Evolutionary conservation across 495 filamentous ascomycete genomes (phyloP).

Genomic region (Penicillium parvum): DNA sequence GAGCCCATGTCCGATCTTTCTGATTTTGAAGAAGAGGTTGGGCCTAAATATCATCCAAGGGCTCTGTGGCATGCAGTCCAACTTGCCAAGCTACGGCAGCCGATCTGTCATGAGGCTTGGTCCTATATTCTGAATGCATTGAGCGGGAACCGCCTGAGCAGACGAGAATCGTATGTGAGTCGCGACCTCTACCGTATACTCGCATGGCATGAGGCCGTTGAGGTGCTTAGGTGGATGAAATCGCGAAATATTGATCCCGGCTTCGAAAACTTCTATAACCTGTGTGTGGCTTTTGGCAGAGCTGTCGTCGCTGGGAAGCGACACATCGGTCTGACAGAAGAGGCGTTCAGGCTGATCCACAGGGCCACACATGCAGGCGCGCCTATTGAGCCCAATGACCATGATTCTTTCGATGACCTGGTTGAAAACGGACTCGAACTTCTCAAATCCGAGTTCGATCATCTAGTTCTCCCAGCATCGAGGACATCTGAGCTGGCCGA

Average conservation of each 20-base stretch:
- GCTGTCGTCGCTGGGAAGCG: constrained; percentile 33
- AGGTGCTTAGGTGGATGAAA: constrained; percentile 37
- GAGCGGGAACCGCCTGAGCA: constrained; percentile 15
- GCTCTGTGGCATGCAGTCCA: constrained; percentile 42
- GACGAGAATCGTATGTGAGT: constrained; percentile 11
- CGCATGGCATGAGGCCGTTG: constrained; percentile 40
- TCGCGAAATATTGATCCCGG: constrained; percentile 34
- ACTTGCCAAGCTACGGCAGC: constrained; percentile 31
- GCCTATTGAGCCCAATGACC: constrained; percentile 3
- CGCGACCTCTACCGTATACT: constrained; percentile 30
- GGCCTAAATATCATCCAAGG: constrained; percentile 21
- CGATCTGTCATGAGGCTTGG: constrained; percentile 39
- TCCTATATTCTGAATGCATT: constrained; percentile 30
- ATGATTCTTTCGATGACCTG: constrained; percentile 27
- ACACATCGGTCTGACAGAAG: constrained; percentile 21
- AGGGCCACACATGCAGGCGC: constrained; percentile 8
- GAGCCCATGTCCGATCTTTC: constrained; percentile 14
- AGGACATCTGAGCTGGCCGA: constrained; percentile 23
- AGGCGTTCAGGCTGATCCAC: constrained; percentile 20
- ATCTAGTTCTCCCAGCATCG: constrained; percentile 31
- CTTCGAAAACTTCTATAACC: constrained; percentile 37
- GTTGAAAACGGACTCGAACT: constrained; percentile 26
- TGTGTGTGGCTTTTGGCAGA: constrained; percentile 45
- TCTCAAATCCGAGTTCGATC: constrained; percentile 37
- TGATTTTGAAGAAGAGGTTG: constrained; percentile 14